Evolutionary conservation across 2,329 filamentous ascomycete genomes (phyloP), one percentile per base, ranked within the genome.

Genomic region (Hypoxylon sp.): DNA sequence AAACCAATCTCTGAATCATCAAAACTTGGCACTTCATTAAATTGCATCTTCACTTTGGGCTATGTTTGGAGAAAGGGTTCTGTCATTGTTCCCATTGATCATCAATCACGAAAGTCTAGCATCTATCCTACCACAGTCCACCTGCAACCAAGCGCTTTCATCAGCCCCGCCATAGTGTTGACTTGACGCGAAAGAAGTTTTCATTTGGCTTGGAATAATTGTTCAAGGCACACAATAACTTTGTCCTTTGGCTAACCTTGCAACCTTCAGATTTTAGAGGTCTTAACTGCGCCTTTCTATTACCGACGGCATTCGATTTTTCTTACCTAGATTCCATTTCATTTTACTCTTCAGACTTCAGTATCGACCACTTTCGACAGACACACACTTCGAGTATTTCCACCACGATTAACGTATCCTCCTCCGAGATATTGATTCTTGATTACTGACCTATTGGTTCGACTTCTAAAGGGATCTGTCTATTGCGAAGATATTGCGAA

Each of bases 231-330:
- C 41, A 16, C 7, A n/a, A 30, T 11, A 44, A 36, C 32, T 15
- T 15, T 51, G 19, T 48, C 20, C 9, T n/a, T 3, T 5, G 26
- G 5, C 56, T 59, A 46, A 59, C 36, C n/a, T 36, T n/a, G n/a
- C n/a, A n/a, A n/a, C n/a, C 2, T 43, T 4, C 15, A 51, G 46
- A 37, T 53, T 29, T 51, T 45, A 56, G 42, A 51, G 49, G 52
- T 54, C 49, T 59, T 53, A 25, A 47, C 35, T 51, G 49, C 27
- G 45, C 46, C 52, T 57, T 54, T 54, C 34, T 50, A 50, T 32
- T 44, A 42, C 47, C 20, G 32, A 43, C 56, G 30, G 26, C 42
- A 12, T 42, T 37, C 49, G 37, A 45, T 29, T 48, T 44, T 36
- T 25, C 42, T 26, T 43, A 37, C 55, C 32, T 49, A 48, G 31